These are phyloP conservation scores for Blastosporella zonata DNA, from an alignment of 1,284 basidiomycete species.

Conservation along the genomic window DNA sequence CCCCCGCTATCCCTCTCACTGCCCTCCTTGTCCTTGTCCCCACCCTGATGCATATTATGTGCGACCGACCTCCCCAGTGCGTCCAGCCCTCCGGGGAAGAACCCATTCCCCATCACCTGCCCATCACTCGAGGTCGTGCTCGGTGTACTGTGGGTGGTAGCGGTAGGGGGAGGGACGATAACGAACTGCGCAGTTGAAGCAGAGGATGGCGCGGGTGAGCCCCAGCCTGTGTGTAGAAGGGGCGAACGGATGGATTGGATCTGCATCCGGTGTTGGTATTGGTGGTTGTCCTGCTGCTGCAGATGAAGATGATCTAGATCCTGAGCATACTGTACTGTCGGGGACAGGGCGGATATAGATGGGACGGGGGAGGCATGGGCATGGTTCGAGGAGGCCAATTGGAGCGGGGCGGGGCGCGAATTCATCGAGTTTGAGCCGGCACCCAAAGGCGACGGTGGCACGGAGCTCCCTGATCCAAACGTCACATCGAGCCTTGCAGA, in stretches of 20 bases:
- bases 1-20: not conserved
- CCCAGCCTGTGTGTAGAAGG: conserved; percentile 52
- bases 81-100: conserved; percentile 14
- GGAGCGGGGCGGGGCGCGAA: conserved; percentile 11
- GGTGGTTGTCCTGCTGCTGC: too few relatives aligned
- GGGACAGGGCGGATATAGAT: not conserved
- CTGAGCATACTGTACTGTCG: not conserved
- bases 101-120: conserved; percentile 1
- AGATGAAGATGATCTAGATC: not conserved
- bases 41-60: conserved; percentile 28
- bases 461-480: not conserved
- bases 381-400: conserved; percentile 2
- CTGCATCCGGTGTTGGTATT: too few relatives aligned
- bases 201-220: conserved; percentile 42
- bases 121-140: not conserved
- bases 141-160: not conserved
- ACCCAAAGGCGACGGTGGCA: not conserved
- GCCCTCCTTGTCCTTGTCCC: conserved; percentile 2
- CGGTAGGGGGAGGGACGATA: not conserved
- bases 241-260: conserved; percentile 36
- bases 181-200: conserved; percentile 9
- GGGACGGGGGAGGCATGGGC: conserved; percentile 7
- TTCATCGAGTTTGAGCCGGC: conserved; percentile 1
- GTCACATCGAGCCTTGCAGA: not conserved
- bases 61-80: conserved; percentile 33